Conservation (phyloP, 1,284 basidiomycete genomes). For the Anthracocystis walkeri region DNA sequence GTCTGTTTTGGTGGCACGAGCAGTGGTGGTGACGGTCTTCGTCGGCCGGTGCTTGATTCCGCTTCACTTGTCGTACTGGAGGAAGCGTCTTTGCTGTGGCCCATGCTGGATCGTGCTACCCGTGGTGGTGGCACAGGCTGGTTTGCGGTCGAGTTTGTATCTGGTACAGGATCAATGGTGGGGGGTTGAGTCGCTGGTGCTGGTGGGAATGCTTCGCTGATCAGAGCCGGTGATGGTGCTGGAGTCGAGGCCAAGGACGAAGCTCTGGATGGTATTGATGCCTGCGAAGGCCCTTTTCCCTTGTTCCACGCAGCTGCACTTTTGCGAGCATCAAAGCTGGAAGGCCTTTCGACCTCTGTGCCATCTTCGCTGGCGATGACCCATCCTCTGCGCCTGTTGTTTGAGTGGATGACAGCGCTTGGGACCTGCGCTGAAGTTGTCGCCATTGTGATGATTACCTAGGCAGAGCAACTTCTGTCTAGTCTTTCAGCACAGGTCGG, state of each 20-base stretch:
- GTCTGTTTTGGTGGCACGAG: conserved; percentile 43
- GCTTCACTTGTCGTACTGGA: conserved; percentile 14
- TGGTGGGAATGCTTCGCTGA: conserved; percentile 4
- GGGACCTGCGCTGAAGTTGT: conserved; percentile 1
- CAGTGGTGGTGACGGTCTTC: conserved; percentile 42
- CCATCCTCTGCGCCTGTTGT: conserved; percentile 44
- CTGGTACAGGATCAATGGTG: not conserved
- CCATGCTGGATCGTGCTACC: conserved; percentile 13
- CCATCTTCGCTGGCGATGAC: conserved; percentile 49
- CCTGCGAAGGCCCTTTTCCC: conserved; percentile 43
- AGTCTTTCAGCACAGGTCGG: not conserved
- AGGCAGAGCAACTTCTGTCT: not conserved
- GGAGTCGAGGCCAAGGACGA: conserved; percentile 35
- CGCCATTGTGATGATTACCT: conserved; percentile 1
- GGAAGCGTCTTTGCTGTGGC: conserved; percentile 13
- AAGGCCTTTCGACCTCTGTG: conserved; percentile 18
- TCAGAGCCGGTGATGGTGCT: not conserved
- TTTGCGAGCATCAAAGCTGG: conserved; percentile 36
- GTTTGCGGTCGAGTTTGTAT: not conserved
- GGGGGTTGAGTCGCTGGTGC: not conserved
- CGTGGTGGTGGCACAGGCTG: conserved; percentile 24
- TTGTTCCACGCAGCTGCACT: conserved; percentile 51
- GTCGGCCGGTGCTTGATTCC: conserved; percentile 16
- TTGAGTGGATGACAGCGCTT: conserved; percentile 17
- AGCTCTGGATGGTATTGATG: conserved; percentile 44